Base-by-base conservation (phyloP, 2,329 filamentous ascomycete genomes). In the Trichoderma endophyticum region DNA sequence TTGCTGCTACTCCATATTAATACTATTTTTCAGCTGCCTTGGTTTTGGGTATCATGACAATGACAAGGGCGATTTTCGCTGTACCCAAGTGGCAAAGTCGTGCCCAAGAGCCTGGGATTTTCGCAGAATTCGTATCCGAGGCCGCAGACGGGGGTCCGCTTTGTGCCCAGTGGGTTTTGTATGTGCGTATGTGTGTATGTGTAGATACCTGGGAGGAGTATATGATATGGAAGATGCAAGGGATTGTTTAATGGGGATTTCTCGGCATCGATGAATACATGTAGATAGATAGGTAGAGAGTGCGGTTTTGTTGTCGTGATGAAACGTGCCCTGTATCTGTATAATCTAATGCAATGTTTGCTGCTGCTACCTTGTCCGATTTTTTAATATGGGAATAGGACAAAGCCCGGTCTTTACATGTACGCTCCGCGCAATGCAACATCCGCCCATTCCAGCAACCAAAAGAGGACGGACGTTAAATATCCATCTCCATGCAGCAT, bases 51-150 rank as follows among this genome's bases (percentile, higher is more conserved):
- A 11, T 36, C 32, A 11, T 18, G 4, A 21, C 5, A 21, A 51
- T 43, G 14, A n/a, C 18, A 8, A 48, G 56, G 48, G 14, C 21
- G 30, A 26, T n/a, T 24, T 7, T 32, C 6, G 36, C 21, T 2
- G 26, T 60, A 68, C 65, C 65, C 65, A 60, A 68, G 65, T 68
- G 65, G 65, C 65, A 39, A 68, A 60, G 54, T 48, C 26, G 34
- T 60, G 65, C 65, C 65, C 65, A 68, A 68, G 65, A 48, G 26
- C n/a, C 7, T 43, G 24, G 54, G 26, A 63, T 28, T 36, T 6
- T 2, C 4, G 48, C 6, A 24, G 4, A 54, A 1, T 54, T 60
- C 57, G 57, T 60, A 60, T 60, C 30, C 57, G 30, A n/a, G 57
- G 28, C 30, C 48, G 48, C n/a, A 21, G 21, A 54, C n/a, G 21